Base-by-base conservation (phyloP, 108 stramenopile species). In the Aurantiochytrium sp. region DNA sequence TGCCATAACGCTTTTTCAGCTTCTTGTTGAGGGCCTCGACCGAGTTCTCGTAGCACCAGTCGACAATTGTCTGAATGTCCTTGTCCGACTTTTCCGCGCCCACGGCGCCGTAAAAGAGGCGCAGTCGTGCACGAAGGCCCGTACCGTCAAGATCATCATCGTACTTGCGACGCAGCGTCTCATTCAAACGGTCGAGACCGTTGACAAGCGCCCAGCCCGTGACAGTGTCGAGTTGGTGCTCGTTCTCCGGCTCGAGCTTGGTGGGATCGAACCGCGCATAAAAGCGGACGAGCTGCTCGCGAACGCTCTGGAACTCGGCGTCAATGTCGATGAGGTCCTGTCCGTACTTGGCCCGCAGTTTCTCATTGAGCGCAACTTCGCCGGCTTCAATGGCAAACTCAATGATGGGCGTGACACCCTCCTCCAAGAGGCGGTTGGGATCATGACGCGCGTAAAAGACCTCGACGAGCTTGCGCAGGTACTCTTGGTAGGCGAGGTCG, bases 361-460 rank as follows among this genome's bases (percentile, higher is more conserved):
- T 83, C n/a, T 47, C 76, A 35, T 83, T 83, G 49, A 83, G 76
- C 14, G 76, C 76, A 12, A 53, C 23, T 23, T 83, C 76, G 45
- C 76, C 76, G 6, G 19, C 49, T 35, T n/a, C 10, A 23, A 83
- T 83, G 25, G 76, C 76, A 35, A 83, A 83, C 76, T 83, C 76
- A 45, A 83, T 47, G 12, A 83, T 53, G n/a, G 76, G 76, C 18
- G 76, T 53, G 16, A 83, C 76, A 18, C 76, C 76, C 51, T 83
- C 76, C 76, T 83, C 76, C 19, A 83, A 23, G 28, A 83, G 76
- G 76, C 76, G 76, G 51, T 83, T 83, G 43, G 76, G 76, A 45
- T 83, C 76, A 28, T 83, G 76, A 45, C 76, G 76, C 19, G 76
- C 76, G 51, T 83, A 83, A 83, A 83, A 83, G 49, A 83, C 76